These are phyloP conservation scores for Clavispora carvajalis DNA, from an alignment of 805 yeast genomes.

Conservation along the genomic window DNA sequence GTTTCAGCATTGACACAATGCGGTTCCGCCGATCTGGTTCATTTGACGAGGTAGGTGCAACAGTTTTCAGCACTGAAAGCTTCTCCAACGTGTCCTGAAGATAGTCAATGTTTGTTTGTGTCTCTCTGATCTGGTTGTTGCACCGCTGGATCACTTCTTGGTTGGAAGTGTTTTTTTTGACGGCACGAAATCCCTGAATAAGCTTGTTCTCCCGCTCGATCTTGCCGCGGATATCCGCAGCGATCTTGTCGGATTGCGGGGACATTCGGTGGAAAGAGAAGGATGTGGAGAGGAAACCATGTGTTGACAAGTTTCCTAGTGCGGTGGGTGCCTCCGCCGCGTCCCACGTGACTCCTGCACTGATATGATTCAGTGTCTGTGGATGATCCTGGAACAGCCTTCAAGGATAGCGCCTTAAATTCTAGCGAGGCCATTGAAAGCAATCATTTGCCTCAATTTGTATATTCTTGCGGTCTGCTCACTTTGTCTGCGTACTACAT, in stretches of 20 bases:
- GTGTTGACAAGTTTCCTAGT: conserved; percentile 15
- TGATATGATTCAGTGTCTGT: neutral
- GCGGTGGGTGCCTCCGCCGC: neutral
- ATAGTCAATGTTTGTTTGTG: conserved; percentile 86
- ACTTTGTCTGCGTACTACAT: too few species aligned
- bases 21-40: conserved; percentile 2
- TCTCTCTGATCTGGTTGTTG: conserved; percentile 84
- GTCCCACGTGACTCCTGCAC: neutral
- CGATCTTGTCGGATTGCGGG: conserved; percentile 23
- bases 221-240: conserved; percentile 72
- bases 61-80: conserved; percentile 35
- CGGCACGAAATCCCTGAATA: conserved; percentile 78
- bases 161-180: conserved; percentile 75
- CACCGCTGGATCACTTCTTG: conserved; percentile 83
- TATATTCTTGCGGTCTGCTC: too few species aligned
- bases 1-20: conserved; percentile 16
- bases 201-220: conserved; percentile 85
- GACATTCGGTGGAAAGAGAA: conserved; percentile 6
- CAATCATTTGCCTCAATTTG: too few species aligned
- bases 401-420: too few species aligned
- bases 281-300: neutral
- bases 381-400: neutral
- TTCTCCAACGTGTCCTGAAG: conserved; percentile 71
- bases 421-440: too few species aligned
- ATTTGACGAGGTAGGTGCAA: conserved; percentile 3